Evolutionary conservation across 768 basidiomycete genomes (phyloP), one percentile per base, ranked within the genome.

Genomic region (Wakefieldia striispora): DNA sequence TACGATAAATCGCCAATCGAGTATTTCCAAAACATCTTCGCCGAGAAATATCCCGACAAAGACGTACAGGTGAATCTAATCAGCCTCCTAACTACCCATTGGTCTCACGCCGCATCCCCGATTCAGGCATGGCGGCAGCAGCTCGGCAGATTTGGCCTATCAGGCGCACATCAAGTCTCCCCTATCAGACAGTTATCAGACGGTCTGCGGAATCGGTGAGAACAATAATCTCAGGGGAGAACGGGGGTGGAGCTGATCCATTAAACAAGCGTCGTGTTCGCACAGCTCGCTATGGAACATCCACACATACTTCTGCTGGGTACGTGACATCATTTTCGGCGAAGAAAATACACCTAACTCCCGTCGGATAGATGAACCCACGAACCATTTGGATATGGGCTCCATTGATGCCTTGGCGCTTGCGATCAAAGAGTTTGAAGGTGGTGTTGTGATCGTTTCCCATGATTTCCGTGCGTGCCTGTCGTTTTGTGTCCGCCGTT

Each of bases 371-470:
- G 93, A 95, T 68, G 92, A 95, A 70, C 93, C 95, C 43, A 97
- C 94, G 35, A 97, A 97, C 68, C 94, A 97, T 71, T 81, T 97
- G 79, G 94, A 97, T 68, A 95, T 97, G 95, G 86, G 82, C 57
- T 95, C 92, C 24, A 99, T 99, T 68, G 95, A 98, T 66, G 95
- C 97, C 1, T 82, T 99, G 41, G 97, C 97, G 7, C 69, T 71
- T 21, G 95, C 97, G 43, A 98, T 99, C 78, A 97, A 95, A 70
- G 91, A 90, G 64, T 99, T 91, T 68, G 88, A 91, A 64, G 97
- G 97, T 51, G 95, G 97, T 62, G 97, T 99, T 35, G 97, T 98
- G 59, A 98, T 99, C 67, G 97, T 99, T 56, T 97, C 95, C 41
- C 97, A 98, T 76, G 95, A 99, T 72, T 99, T 99, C 88, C 90